Percentiles rank a stretch among this genome's conserved stretches.
Evolutionary conservation across 805 yeast genomes (phyloP).

Genomic region (Metschnikowia amazonensis): DNA sequence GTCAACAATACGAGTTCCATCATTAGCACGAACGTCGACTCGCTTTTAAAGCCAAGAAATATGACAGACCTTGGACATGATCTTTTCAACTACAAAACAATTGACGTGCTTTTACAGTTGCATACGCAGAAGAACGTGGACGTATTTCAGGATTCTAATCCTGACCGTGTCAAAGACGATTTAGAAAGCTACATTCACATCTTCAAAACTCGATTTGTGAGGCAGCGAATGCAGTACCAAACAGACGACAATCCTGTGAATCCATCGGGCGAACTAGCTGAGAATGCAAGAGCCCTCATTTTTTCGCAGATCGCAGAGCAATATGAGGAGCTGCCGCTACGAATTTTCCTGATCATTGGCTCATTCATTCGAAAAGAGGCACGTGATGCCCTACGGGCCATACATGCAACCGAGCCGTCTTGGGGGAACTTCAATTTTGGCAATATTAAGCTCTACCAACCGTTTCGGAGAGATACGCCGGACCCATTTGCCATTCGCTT

Average conservation of each 20-base stretch:
- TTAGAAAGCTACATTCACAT: slow-evolving; percentile 8
- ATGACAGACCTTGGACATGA: slow-evolving; percentile 9
- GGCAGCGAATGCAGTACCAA: not conserved
- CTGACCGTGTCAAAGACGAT: slow-evolving; percentile 7
- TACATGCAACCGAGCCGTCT: not conserved
- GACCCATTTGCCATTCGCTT: slow-evolving; percentile 15
- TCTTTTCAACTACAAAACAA: slow-evolving; percentile 9
- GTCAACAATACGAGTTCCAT: slow-evolving; percentile 7
- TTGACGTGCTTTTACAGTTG: slow-evolving; percentile 8
- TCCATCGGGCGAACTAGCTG: not conserved
- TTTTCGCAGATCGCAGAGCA: not conserved
- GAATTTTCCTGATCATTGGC: not conserved
- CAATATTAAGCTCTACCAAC: slow-evolving; percentile 8
- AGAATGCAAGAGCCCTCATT: not conserved
- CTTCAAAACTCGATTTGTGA: slow-evolving; percentile 8
- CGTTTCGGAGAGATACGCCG: slow-evolving; percentile 9
- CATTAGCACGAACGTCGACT: not conserved
- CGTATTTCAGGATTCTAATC: slow-evolving; percentile 9
- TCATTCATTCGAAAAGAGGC: slow-evolving; percentile 3
- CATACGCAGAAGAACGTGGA: slow-evolving; percentile 6
- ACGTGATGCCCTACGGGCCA: not conserved
- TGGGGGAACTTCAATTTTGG: slow-evolving; percentile 4
- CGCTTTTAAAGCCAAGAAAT: not conserved
- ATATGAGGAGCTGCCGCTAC: not conserved
- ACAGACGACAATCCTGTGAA: not conserved